Conservation (phyloP, 2,329 filamentous ascomycete genomes). For the Pyricularia grisea region DNA sequence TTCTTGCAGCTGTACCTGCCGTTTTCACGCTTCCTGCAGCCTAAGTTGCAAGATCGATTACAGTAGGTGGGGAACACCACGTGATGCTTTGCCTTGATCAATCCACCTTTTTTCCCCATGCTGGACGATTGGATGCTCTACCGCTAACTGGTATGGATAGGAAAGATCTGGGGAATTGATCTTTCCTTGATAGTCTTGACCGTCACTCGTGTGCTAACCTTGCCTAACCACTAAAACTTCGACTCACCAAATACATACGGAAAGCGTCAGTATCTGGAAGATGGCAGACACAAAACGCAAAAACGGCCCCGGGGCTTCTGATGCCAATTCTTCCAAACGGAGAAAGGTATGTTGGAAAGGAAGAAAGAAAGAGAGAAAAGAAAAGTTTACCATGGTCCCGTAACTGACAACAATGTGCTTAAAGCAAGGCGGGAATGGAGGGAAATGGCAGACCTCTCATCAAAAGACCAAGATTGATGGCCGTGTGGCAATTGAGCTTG, state of each 20-base stretch:
- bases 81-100: not conserved
- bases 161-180: not conserved
- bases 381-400: not conserved
- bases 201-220: not conserved
- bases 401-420: not conserved
- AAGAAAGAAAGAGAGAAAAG: not conserved
- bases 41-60: not conserved
- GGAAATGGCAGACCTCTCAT: slow-evolving; percentile 53
- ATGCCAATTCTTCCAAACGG: slow-evolving; percentile 28
- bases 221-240: not conserved
- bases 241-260: not conserved
- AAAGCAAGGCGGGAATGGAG: slow-evolving; percentile 37
- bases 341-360: slow-evolving; percentile 21
- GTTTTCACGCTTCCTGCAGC: not conserved
- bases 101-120: not conserved
- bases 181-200: not conserved
- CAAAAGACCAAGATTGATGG: slow-evolving; percentile 40
- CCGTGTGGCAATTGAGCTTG: slow-evolving; percentile 47
- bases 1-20: not conserved
- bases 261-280: not conserved
- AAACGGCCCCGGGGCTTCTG: not conserved
- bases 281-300: slow-evolving; percentile 3
- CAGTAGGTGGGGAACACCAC: not conserved
- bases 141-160: not conserved
- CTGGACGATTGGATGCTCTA: not conserved